Base-by-base conservation (phyloP, 805 yeast species). In the Pichia pseudocactophila region DNA sequence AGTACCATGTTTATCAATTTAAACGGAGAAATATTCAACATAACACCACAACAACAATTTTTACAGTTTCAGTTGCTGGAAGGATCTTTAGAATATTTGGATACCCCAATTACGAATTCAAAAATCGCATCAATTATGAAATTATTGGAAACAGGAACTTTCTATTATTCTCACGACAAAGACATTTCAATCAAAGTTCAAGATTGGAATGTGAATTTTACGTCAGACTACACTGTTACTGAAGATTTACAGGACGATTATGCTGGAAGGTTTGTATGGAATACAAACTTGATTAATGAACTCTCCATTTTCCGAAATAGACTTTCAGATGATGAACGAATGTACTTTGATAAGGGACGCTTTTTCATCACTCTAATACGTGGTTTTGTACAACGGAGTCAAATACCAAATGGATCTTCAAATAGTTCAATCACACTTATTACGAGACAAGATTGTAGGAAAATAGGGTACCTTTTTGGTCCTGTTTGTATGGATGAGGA, bases 1-100 rank as follows among this genome's bases (percentile, higher is more conserved):
- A 77, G 72, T 19, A 82, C 80, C 1, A 78, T 76, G 42, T 81
- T 82, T 55, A 72, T 73, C 45, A 80, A 89, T 51, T 63, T 83
- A 34, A 76, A 74, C 45, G 73, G 71, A 37, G 77, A 73, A 37
- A 35, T 20, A 41, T 40, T 32, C 38, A 36, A 18, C 22, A 25
- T 11, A 26, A 16, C 22, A 16, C 4, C 20, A 9, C 41, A 40
- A 27, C 37, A 34, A 19, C 20, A 39, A 22, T 22, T 34, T 13
- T 36, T 13, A 19, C 47, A 37, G 17, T 22, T 39, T 6, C 41
- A 43, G 12, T 36, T 34, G 9, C 34, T 39, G 7, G 37, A 44
- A 27, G 39, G 37, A 22, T 26, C 42, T 18, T 34, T 36, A 9
- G 48, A 42, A 32, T 27, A 20, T 15, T 13, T 36, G n/a, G 49